Percentiles rank a stretch among this genome's conserved stretches.
Conservation (phyloP, 345 rosid genomes). For the Punica granatum region DNA sequence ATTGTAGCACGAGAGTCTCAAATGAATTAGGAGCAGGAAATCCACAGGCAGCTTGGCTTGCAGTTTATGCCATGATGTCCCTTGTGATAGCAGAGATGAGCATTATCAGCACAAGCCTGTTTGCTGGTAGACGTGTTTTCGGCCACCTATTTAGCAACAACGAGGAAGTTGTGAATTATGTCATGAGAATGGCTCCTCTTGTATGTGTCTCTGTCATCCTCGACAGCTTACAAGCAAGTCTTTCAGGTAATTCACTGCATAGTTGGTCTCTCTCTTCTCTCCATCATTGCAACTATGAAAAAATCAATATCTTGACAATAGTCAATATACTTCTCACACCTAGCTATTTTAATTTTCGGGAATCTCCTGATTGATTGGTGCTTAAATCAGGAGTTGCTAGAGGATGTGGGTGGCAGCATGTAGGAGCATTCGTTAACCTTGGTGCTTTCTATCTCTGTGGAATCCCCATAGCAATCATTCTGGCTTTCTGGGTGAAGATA, state of each 20-base stretch:
- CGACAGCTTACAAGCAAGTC: conserved; percentile 29
- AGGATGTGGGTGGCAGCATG: conserved; percentile 40
- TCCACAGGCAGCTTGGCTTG: conserved; percentile 30
- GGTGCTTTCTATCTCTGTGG: conserved; percentile 34
- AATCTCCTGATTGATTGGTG: neutral
- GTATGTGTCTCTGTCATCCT: conserved; percentile 20
- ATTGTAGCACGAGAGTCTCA: conserved; percentile 38
- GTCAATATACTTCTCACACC: too few relatives aligned
- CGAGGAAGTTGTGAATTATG: conserved; percentile 29
- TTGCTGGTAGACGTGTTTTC: conserved; percentile 16
- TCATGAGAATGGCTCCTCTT: conserved; percentile 25
- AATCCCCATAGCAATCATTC: conserved; percentile 12
- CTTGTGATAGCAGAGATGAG: conserved; percentile 21
- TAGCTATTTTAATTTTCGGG: too few relatives aligned
- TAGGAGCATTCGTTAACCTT: conserved; percentile 29
- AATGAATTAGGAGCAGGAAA: conserved; percentile 47
- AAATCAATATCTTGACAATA: too few relatives aligned
- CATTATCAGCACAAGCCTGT: conserved; percentile 21
- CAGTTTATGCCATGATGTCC: conserved; percentile 17
- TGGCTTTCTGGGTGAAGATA: conserved; percentile 28
- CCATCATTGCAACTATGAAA: neutral
- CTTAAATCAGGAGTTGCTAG: conserved; percentile 23
- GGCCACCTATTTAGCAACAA: conserved; percentile 31
- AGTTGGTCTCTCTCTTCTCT: neutral
- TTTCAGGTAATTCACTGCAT: conserved; percentile 7